Conservation (phyloP, 768 basidiomycete species). For the Leccinum incarnatum region DNA sequence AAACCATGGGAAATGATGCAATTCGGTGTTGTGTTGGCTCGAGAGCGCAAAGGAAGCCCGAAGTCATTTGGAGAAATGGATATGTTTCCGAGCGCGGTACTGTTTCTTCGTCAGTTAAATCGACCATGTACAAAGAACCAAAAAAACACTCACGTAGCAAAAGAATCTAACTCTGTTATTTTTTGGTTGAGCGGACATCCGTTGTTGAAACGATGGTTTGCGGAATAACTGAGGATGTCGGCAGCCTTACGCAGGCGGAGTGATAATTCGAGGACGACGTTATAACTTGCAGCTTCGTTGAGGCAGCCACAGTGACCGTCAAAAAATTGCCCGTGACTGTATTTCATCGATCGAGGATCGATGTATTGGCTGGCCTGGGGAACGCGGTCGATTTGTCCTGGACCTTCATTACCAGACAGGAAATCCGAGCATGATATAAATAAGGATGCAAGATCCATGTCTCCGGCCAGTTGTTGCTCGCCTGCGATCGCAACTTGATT, state of each 20-base stretch:
- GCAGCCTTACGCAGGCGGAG: constrained; percentile 59
- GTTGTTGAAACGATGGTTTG: constrained; percentile 34
- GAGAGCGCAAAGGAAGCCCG: constrained; percentile 10
- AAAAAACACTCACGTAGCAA: constrained; percentile 45
- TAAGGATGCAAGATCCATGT: constrained; percentile 43
- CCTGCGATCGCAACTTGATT: constrained; percentile 28
- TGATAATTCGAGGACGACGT: constrained; percentile 62
- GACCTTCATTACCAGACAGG: constrained; percentile 13
- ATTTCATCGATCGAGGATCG: constrained; percentile 13
- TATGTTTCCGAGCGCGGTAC: constrained; percentile 42
- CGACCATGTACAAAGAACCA: not conserved
- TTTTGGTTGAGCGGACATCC: constrained; percentile 41
- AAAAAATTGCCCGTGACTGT: constrained; percentile 9
- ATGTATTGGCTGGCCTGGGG: constrained; percentile 3
- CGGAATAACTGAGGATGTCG: constrained; percentile 50
- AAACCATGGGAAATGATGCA: constrained; percentile 7
- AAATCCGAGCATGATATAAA: constrained; percentile 36
- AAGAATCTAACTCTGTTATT: constrained; percentile 49
- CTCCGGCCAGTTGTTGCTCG: constrained; percentile 29
- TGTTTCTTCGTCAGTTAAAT: constrained; percentile 22
- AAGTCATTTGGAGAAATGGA: constrained; percentile 27
- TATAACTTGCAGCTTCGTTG: constrained; percentile 52
- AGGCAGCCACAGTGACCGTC: constrained; percentile 57
- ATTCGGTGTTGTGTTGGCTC: constrained; percentile 12
- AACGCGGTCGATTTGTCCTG: constrained; percentile 9